Evolutionary conservation across 495 filamentous ascomycete species (phyloP).

Genomic region (Cryomyces minteri): DNA sequence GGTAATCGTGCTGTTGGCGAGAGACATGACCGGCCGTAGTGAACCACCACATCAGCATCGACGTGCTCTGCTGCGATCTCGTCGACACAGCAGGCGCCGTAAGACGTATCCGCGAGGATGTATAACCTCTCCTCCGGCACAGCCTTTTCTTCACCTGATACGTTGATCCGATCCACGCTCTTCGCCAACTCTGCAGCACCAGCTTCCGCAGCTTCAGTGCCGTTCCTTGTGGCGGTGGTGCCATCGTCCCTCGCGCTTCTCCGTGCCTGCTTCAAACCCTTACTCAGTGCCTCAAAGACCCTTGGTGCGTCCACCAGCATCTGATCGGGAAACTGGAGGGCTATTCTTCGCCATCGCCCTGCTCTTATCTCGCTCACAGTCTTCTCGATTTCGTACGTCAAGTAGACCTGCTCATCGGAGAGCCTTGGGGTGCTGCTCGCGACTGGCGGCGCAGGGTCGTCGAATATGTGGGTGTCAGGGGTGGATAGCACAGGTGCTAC

Average conservation of each 20-base stretch:
- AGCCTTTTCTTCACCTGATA: constrained; percentile 3
- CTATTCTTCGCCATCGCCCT: constrained; percentile 56
- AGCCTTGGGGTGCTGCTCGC: constrained; percentile 14
- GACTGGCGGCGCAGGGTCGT: constrained; percentile 29
- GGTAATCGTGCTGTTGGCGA: constrained; percentile 79
- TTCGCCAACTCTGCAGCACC: neutral
- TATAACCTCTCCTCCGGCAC: constrained; percentile 37
- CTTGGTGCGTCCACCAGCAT: constrained; percentile 75
- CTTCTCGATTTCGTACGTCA: constrained; percentile 72
- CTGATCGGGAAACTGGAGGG: constrained; percentile 84
- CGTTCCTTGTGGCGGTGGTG: neutral
- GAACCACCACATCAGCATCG: constrained; percentile 76
- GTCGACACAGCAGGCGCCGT: constrained; percentile 92
- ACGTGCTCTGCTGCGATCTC: constrained; percentile 94
- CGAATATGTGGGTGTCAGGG: constrained; percentile 63
- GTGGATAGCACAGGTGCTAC: constrained; percentile 68
- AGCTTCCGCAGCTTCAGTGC: neutral
- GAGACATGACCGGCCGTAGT: constrained; percentile 85
- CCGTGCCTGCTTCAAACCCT: constrained; percentile 30
- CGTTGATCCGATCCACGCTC: constrained; percentile 6
- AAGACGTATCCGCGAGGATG: constrained; percentile 90
- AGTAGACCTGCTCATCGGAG: constrained; percentile 51
- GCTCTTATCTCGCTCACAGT: constrained; percentile 57
- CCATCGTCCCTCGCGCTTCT: neutral
- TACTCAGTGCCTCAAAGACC: constrained; percentile 50